Percentiles rank a stretch among this genome's conserved stretches.
phyloP scores from a whole-genome alignment of 2,329 filamentous ascomycete species.

The Dichotomopilus funicola region DNA sequence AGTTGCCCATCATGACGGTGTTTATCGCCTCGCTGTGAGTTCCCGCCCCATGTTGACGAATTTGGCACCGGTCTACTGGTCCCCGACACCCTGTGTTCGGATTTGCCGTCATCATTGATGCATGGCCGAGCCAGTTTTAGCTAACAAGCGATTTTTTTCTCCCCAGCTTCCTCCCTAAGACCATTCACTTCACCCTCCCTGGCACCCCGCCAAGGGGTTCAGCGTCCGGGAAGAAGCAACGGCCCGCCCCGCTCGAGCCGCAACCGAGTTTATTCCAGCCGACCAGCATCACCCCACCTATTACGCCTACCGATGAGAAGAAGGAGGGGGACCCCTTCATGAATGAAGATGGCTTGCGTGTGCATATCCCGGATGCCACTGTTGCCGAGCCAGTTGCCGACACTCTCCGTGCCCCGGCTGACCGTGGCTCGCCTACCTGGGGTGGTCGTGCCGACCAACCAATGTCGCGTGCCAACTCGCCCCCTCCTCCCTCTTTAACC shows the following conservation, averaged over 20 bases:
- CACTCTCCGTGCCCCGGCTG: constrained; percentile 58
- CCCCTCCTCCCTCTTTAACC: constrained; percentile 69
- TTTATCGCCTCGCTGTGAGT: constrained; percentile 42
- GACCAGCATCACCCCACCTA: constrained; percentile 43
- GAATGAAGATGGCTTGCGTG: constrained; percentile 52
- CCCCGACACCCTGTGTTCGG: not conserved
- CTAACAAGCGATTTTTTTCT: not conserved
- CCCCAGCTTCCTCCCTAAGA: constrained; percentile 81
- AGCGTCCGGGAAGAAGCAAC: constrained; percentile 27
- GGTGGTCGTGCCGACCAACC: constrained; percentile 72
- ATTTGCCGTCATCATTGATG: too few species aligned
- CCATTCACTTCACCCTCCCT: constrained; percentile 74
- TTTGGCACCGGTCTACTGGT: not conserved
- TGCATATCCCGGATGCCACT: constrained; percentile 42
- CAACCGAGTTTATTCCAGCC: constrained; percentile 50
- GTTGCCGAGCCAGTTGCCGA: constrained; percentile 27
- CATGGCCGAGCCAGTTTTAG: not conserved
- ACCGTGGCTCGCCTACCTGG: constrained; percentile 72
- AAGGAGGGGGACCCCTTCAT: constrained; percentile 43
- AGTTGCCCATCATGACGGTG: constrained; percentile 40
- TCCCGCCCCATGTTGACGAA: not conserved
- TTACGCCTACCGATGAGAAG: constrained; percentile 47
- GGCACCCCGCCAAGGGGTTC: constrained; percentile 40
- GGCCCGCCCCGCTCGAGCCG: constrained; percentile 24
- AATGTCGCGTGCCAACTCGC: constrained; percentile 63